These are phyloP conservation scores for Ogataea pignaliae DNA, from an alignment of 805 yeast genomes.

Conservation along the genomic window DNA sequence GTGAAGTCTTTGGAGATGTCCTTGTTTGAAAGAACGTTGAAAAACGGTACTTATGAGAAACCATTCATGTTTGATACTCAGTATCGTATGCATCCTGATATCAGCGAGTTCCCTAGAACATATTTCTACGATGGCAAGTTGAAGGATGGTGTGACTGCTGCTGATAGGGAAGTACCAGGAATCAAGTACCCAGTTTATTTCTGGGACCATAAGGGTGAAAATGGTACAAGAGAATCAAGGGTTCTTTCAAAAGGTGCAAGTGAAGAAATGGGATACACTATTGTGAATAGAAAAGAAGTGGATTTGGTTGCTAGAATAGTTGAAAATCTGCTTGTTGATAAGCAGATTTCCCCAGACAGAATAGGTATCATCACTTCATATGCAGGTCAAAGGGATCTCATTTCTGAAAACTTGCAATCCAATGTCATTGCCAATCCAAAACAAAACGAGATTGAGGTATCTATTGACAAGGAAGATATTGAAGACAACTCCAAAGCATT, in stretches of 20 bases:
- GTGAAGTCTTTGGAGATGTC: conserved; percentile 64
- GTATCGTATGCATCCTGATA: conserved; percentile 95
- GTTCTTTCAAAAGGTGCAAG: conserved; percentile 36
- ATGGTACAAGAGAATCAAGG: conserved; percentile 39
- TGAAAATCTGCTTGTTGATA: conserved; percentile 48
- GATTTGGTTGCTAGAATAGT: conserved; percentile 42
- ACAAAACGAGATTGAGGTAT: conserved; percentile 41
- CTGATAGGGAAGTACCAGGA: conserved; percentile 41
- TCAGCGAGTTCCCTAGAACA: conserved; percentile 76
- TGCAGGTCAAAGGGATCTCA: conserved; percentile 64
- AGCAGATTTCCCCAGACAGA: conserved; percentile 42
- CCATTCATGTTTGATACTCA: conserved; percentile 75
- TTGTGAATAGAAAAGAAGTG: conserved; percentile 52
- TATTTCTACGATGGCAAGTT: conserved; percentile 72
- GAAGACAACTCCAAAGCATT: conserved; percentile 35
- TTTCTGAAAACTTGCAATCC: conserved; percentile 45
- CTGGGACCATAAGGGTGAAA: conserved; percentile 50
- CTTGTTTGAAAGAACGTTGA: conserved; percentile 60
- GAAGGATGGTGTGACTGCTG: conserved; percentile 61
- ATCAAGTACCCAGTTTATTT: conserved; percentile 54
- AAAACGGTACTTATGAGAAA: conserved; percentile 53
- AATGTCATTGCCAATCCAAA: conserved; percentile 56
- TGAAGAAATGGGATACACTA: conserved; percentile 50
- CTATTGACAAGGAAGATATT: conserved; percentile 60
- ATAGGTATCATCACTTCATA: conserved; percentile 75